These are phyloP conservation scores for Candida tammaniensis DNA, from an alignment of 805 yeast species.

Conservation along the genomic window DNA sequence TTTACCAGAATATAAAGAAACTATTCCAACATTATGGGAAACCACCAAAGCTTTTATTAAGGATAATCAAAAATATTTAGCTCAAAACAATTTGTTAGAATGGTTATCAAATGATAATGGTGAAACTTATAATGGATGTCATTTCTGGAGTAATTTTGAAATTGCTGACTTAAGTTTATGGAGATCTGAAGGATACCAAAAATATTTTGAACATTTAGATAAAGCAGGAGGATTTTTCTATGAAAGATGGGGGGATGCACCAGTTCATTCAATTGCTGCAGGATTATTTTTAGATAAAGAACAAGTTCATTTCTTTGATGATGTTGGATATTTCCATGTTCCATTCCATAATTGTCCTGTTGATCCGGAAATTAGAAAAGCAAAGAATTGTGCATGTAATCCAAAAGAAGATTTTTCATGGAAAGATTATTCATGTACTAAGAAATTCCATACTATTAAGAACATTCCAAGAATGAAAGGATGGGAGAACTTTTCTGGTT, in stretches of 20 bases:
- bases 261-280: conserved; percentile 87
- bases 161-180: conserved; percentile 72
- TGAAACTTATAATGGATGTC: conserved; percentile 72
- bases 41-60: conserved; percentile 65
- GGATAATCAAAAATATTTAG: conserved; percentile 57
- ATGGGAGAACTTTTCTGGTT: conserved; percentile 61
- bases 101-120: conserved; percentile 72
- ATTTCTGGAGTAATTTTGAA: conserved; percentile 91
- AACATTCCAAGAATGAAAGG: conserved; percentile 60
- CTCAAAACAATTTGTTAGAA: conserved; percentile 63
- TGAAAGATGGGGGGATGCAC: conserved; percentile 95
- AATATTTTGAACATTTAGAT: conserved; percentile 74
- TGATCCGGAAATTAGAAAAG: conserved; percentile 52
- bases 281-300: conserved; percentile 69
- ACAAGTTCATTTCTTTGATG: conserved; percentile 74
- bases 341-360: conserved; percentile 84
- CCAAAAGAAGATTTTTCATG: conserved; percentile 74
- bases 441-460: conserved; percentile 55
- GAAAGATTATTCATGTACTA: conserved; percentile 70
- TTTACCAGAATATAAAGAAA: conserved; percentile 75
- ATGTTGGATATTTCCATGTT: conserved; percentile 79
- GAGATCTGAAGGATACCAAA: conserved; percentile 67
- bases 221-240: conserved; percentile 88
- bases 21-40: conserved; percentile 85
- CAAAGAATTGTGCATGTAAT: conserved; percentile 70